These are phyloP conservation scores for Ulmus americana DNA, from an alignment of 331 rosid species.

Conservation along the genomic window DNA sequence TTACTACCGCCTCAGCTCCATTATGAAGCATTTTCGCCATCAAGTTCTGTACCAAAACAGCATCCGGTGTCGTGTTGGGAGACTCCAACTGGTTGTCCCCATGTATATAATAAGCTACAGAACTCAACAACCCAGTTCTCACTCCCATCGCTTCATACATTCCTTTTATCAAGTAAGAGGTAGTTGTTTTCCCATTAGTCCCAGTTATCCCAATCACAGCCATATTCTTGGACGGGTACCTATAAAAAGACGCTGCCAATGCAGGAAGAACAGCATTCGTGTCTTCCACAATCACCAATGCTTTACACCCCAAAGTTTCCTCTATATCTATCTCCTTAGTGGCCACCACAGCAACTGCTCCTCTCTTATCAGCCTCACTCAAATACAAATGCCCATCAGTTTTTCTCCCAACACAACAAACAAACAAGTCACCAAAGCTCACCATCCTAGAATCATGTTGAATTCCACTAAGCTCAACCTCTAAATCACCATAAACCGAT, in stretches of 20 bases:
- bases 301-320: slow-evolving; percentile 77
- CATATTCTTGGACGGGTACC: slow-evolving; percentile 72
- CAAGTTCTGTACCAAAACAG: slow-evolving; percentile 72
- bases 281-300: slow-evolving; percentile 90
- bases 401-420: slow-evolving; percentile 61
- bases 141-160: slow-evolving; percentile 89
- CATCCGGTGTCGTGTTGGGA: slow-evolving; percentile 42
- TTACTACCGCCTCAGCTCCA: slow-evolving; percentile 80
- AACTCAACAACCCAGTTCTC: slow-evolving; percentile 74
- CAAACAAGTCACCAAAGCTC: slow-evolving; percentile 67
- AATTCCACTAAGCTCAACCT: slow-evolving; percentile 80
- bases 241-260: slow-evolving; percentile 73
- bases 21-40: slow-evolving; percentile 94
- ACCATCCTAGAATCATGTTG: slow-evolving; percentile 81
- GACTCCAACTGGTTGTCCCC: slow-evolving; percentile 81
- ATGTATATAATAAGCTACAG: slow-evolving; percentile 68
- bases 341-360: slow-evolving; percentile 87
- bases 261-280: slow-evolving; percentile 60
- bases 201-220: slow-evolving; percentile 75
- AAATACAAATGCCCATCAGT: slow-evolving; percentile 63
- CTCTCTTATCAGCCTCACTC: slow-evolving; percentile 92
- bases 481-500: slow-evolving; percentile 77
- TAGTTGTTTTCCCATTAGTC: slow-evolving; percentile 74
- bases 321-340: slow-evolving; percentile 86
- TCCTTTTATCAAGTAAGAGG: slow-evolving; percentile 68